phyloP scores from a whole-genome alignment of 805 yeast genomes.

The Yarrowia sp. region DNA sequence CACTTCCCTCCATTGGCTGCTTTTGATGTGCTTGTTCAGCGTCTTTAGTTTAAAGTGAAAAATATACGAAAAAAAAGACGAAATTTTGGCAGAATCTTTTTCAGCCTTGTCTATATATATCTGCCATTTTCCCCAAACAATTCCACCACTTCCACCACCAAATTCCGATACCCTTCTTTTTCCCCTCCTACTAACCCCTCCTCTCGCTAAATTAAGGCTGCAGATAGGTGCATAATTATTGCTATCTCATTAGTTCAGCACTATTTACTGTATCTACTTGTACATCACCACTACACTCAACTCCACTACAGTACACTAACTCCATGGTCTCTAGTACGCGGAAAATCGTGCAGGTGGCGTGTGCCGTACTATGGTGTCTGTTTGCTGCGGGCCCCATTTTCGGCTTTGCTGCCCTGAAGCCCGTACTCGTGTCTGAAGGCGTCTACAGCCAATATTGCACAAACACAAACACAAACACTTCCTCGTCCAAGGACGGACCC shows the following conservation, averaged over 20 bases:
- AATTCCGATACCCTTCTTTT: no score
- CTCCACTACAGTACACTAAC: neutral
- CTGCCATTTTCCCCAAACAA: no score
- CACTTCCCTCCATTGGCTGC: no score
- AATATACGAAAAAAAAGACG: no score
- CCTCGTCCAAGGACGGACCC: constrained; percentile 49
- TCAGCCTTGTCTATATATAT: no score
- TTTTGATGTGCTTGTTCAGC: no score
- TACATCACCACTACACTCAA: no score
- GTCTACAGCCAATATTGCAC: constrained; percentile 71
- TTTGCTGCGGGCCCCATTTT: constrained; percentile 92
- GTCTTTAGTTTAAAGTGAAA: no score
- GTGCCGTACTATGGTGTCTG: constrained; percentile 87
- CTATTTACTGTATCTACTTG: no score
- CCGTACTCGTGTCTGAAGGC: constrained; percentile 77
- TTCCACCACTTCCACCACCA: no score
- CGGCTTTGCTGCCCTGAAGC: constrained; percentile 95
- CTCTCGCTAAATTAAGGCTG: neutral
- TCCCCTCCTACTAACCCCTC: neutral
- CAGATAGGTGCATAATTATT: neutral
- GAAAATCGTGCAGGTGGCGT: constrained; percentile 58
- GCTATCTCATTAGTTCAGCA: neutral
- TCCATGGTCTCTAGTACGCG: neutral
- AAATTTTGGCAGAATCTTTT: no score
- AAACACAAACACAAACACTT: no score